phyloP scores from a whole-genome alignment of 768 basidiomycete species.

The Boletus rex-veris region DNA sequence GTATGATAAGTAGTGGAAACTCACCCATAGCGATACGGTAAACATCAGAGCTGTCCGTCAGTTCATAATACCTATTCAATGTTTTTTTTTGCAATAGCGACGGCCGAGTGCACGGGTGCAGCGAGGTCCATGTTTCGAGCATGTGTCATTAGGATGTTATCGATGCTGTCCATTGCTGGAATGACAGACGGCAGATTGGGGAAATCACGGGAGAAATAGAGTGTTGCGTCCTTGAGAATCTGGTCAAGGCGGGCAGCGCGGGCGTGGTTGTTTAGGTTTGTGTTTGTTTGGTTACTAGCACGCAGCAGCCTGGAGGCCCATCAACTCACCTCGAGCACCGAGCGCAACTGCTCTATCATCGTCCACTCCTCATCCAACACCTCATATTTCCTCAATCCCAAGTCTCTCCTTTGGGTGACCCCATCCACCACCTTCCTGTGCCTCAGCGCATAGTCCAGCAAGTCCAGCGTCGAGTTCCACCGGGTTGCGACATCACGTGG shows the following conservation, averaged over 20 bases:
- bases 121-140: not conserved
- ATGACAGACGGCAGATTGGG: not conserved
- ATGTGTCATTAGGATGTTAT: not conserved
- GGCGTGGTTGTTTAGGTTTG: not conserved
- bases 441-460: not conserved
- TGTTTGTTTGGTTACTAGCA: too few species aligned
- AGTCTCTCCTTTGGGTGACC: conserved; percentile 8
- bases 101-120: too few species aligned
- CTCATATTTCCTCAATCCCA: conserved; percentile 17
- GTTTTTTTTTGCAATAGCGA: too few species aligned
- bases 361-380: conserved; percentile 32
- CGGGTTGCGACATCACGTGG: too few species aligned
- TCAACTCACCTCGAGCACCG: conserved; percentile 28
- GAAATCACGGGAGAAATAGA: not conserved
- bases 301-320: too few species aligned
- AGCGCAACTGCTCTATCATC: conserved; percentile 29
- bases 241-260: too few species aligned
- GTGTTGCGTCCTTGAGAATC: not conserved
- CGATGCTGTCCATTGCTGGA: not conserved
- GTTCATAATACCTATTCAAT: too few species aligned
- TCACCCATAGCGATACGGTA: too few species aligned
- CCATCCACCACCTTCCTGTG: conserved; percentile 21
- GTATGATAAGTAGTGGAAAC: too few species aligned
- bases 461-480: too few species aligned
- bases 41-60: too few species aligned